Percentiles rank a stretch among this genome's conserved stretches.
Conservation (phyloP, 306 rosid genomes). For the Pyrus communis region DNA sequence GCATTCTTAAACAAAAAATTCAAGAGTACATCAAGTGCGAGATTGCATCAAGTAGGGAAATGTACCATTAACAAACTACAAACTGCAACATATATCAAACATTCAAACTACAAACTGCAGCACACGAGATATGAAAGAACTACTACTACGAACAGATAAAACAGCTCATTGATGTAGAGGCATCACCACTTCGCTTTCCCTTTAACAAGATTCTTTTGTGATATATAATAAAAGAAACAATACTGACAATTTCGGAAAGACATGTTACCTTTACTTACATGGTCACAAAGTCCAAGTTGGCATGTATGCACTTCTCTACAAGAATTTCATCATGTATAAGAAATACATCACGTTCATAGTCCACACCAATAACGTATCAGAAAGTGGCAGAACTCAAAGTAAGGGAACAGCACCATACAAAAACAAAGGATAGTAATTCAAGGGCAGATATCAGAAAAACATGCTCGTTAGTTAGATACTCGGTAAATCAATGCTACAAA, state of each 20-base stretch:
- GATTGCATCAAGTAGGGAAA: not conserved
- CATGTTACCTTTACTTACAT: conserved; percentile 45
- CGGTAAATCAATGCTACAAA: not conserved
- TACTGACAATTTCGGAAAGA: not conserved
- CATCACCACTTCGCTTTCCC: not conserved
- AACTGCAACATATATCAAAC: too few species aligned
- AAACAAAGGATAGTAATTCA: not conserved
- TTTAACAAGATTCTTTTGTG: not conserved
- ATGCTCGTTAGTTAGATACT: not conserved
- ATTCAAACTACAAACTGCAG: not conserved
- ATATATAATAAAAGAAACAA: not conserved
- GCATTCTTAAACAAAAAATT: conserved; percentile 11
- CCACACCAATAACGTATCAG: conserved; percentile 6
- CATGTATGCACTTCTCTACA: conserved; percentile 55
- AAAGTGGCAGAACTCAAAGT: not conserved
- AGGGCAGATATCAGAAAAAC: too few species aligned
- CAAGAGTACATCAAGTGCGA: not conserved
- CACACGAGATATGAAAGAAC: not conserved
- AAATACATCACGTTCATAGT: conserved; percentile 14
- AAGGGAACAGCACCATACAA: not conserved
- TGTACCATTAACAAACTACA: not conserved
- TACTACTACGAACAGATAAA: not conserved
- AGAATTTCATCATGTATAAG: conserved; percentile 20
- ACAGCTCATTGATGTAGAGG: not conserved
- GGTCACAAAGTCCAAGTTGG: conserved; percentile 52